Evolutionary conservation across 305 asterid genomes (phyloP).

Genomic region (Fraxinus angustifolia): DNA sequence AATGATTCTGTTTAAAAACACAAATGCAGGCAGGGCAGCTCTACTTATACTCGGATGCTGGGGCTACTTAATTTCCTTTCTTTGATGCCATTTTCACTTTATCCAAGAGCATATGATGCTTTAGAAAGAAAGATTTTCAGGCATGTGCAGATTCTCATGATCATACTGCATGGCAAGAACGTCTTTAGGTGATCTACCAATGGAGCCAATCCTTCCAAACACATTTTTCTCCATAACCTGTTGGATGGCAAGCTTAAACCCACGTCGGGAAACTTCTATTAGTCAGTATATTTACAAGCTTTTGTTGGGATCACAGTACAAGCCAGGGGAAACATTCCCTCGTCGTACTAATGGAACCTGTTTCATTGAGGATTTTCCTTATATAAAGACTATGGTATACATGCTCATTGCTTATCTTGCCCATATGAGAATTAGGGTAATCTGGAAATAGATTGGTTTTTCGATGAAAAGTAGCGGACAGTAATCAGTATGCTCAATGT

Average conservation of each 20-base stretch:
- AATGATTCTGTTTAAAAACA: background rate
- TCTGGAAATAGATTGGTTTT: constrained; percentile 27
- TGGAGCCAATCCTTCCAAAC: constrained; percentile 79
- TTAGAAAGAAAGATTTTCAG: constrained; percentile 68
- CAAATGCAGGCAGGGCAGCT: constrained; percentile 58
- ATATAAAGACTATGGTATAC: constrained; percentile 44
- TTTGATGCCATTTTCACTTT: constrained; percentile 71
- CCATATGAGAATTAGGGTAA: constrained; percentile 34
- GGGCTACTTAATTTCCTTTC: constrained; percentile 84
- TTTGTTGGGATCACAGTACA: constrained; percentile 46
- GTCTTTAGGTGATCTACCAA: constrained; percentile 63
- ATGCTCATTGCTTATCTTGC: constrained; percentile 42
- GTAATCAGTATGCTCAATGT: background rate
- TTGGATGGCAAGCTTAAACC: constrained; percentile 69
- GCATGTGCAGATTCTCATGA: constrained; percentile 69
- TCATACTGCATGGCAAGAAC: constrained; percentile 72
- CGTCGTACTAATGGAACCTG: constrained; percentile 37
- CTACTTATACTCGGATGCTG: constrained; percentile 60
- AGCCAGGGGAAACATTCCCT: constrained; percentile 45
- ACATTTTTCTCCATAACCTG: constrained; percentile 49
- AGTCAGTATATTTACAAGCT: constrained; percentile 60
- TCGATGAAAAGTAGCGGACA: background rate
- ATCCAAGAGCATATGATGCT: constrained; percentile 76
- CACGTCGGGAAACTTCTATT: constrained; percentile 38
- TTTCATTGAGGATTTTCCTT: constrained; percentile 52